These are phyloP conservation scores for Spergularia azorica DNA, from an alignment of 179 eudicot species.

Conservation along the genomic window DNA sequence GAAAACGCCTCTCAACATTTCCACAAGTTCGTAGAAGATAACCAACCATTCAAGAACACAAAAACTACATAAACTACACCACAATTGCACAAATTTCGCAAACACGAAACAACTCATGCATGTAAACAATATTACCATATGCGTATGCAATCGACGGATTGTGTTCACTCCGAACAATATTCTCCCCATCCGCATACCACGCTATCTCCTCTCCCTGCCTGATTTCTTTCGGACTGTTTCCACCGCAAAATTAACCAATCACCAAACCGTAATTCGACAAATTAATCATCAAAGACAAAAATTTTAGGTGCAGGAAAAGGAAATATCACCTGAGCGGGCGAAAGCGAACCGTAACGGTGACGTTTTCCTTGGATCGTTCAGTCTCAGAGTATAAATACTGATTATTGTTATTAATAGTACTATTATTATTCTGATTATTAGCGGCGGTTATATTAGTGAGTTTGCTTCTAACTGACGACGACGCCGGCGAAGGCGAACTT, in stretches of 20 bases:
- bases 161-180: conserved; percentile 83
- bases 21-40: too few relatives aligned
- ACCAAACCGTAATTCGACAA: conserved; percentile 22
- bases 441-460: conserved; percentile 5
- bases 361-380: conserved; percentile 89
- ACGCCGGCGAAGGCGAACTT: conserved; percentile 73
- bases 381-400: conserved; percentile 52
- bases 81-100: not conserved
- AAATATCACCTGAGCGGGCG: conserved; percentile 84
- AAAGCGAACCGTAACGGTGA: conserved; percentile 94
- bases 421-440: too few relatives aligned
- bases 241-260: conserved; percentile 13
- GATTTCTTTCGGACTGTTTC: conserved; percentile 82
- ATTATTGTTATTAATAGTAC: conserved; percentile 2
- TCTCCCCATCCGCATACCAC: conserved; percentile 99
- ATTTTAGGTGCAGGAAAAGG: not conserved
- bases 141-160: conserved; percentile 84
- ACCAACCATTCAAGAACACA: too few relatives aligned
- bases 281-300: not conserved
- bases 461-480: conserved; percentile 67
- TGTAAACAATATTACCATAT: conserved; percentile 55
- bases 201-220: conserved; percentile 94
- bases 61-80: not conserved
- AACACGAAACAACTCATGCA: conserved; percentile 9
- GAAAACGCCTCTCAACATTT: too few relatives aligned